phyloP scores from a whole-genome alignment of 129 eudicot genomes.

The Tagetes erecta region DNA sequence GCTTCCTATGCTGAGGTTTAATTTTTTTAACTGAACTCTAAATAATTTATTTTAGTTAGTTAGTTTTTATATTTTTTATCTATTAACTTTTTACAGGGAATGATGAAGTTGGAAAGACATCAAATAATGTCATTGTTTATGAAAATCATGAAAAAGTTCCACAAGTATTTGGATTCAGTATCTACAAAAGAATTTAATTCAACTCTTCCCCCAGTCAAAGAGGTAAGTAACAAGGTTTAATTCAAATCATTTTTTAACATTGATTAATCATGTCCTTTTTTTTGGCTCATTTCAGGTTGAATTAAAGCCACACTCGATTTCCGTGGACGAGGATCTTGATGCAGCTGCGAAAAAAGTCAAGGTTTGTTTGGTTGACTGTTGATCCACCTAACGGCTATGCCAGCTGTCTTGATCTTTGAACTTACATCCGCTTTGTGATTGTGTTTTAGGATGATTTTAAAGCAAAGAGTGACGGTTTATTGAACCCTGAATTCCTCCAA shows the following conservation, averaged over 20 bases:
- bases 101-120: slow-evolving; percentile 74
- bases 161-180: slow-evolving; percentile 57
- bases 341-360: slow-evolving; percentile 81
- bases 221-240: slow-evolving; percentile 45
- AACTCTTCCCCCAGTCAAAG: slow-evolving; percentile 59
- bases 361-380: slow-evolving; percentile 43
- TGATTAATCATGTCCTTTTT: not conserved
- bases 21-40: slow-evolving; percentile 1
- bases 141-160: slow-evolving; percentile 78
- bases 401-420: not conserved
- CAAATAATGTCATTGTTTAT: slow-evolving; percentile 61
- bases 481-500: slow-evolving; percentile 69
- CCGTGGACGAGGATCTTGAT: slow-evolving; percentile 82
- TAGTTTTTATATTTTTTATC: not conserved
- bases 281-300: slow-evolving; percentile 41
- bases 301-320: slow-evolving; percentile 61
- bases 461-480: slow-evolving; percentile 51
- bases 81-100: slow-evolving; percentile 43
- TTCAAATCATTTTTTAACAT: not conserved
- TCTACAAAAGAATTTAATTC: slow-evolving; percentile 54
- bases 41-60: not conserved
- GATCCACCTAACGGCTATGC: not conserved
- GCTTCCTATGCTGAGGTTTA: slow-evolving; percentile 68
- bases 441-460: slow-evolving; percentile 57
- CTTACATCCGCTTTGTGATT: slow-evolving; percentile 8